Base-by-base conservation (phyloP, 2,329 filamentous ascomycete genomes). In the Hypoxylon sp. region DNA sequence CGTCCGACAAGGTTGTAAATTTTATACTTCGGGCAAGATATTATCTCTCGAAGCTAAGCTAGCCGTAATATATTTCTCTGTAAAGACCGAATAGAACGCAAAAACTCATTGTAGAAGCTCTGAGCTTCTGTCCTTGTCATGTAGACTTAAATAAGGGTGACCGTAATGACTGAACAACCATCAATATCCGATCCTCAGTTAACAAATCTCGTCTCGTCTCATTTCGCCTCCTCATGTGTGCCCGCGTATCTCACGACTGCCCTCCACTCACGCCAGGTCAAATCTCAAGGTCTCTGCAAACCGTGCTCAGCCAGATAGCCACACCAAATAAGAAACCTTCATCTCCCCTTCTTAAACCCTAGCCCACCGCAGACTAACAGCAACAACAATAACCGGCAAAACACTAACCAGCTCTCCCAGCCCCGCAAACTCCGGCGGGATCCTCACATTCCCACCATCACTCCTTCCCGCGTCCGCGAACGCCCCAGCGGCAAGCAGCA, bases 351-450 rank as follows among this genome's bases (percentile, higher is more conserved):
- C 49, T 62, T 41, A 80, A 43, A 80, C 68, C 65, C 71, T 77
- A 34, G 75, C 72, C 80, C 80, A 86, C 46, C 78, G 78, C 74
- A 88, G 73, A 63, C 80, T 79, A 71, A 87, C 79, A 0, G 89
- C 89, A 46, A 85, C 84, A 5, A 82, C 74, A 71, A 93, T 85
- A 2, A 94, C 90, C 0, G 91, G 91, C 75, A 92, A 63, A 0
- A 94, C 89, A 73, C 91, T 93, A 0, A 93, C 90, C 32, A 94
- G 75, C 80, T 94, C 91, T 0, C 91, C 91, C 7, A 93, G 67
- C 1, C 76, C 76, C 0, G 76, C 76, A 25, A 84, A 91, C 62
- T 82, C 77, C 0, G 89, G 88, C 9, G 76, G 75, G 72, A 90
- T 88, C 2, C 74, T 64, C 46, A 63, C 68, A 4, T 50, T 25